These are phyloP conservation scores for Diaporthe sp. DNA, from an alignment of 2,329 filamentous ascomycete genomes.

Conservation along the genomic window DNA sequence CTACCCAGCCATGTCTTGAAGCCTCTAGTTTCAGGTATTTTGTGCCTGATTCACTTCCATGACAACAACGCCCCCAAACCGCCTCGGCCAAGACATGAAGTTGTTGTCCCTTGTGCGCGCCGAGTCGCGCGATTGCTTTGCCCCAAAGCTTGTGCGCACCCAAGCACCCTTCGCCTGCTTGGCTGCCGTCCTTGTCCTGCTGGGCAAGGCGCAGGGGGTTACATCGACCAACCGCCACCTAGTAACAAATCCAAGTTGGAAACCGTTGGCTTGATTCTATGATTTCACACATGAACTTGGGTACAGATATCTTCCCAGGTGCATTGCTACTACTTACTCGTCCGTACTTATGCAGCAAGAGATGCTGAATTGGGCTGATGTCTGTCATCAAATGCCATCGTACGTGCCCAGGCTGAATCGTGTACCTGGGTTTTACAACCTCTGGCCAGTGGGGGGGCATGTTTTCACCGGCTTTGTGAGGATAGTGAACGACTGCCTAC, in stretches of 20 bases:
- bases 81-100: not conserved
- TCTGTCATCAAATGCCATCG: too few species aligned
- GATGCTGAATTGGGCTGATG: too few species aligned
- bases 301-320: too few species aligned
- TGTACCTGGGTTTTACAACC: not conserved
- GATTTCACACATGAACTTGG: too few species aligned
- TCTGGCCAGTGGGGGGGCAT: too few species aligned
- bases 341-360: not conserved
- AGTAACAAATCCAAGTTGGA: not conserved
- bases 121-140: not conserved
- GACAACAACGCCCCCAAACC: not conserved
- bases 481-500: too few species aligned
- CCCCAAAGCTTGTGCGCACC: conserved; percentile 8
- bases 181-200: conserved; percentile 26
- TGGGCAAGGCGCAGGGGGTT: conserved; percentile 6
- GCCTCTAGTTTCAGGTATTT: not conserved
- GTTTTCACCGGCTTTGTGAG: too few species aligned
- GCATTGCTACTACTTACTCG: too few species aligned
- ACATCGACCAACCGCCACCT: not conserved
- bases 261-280: too few species aligned
- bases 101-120: not conserved
- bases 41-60: too few species aligned
- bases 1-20: not conserved
- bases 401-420: not conserved
- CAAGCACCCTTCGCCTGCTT: conserved; percentile 7